These are phyloP conservation scores for Cucurbitaria berberidis DNA, from an alignment of 2,329 filamentous ascomycete genomes.

Conservation along the genomic window DNA sequence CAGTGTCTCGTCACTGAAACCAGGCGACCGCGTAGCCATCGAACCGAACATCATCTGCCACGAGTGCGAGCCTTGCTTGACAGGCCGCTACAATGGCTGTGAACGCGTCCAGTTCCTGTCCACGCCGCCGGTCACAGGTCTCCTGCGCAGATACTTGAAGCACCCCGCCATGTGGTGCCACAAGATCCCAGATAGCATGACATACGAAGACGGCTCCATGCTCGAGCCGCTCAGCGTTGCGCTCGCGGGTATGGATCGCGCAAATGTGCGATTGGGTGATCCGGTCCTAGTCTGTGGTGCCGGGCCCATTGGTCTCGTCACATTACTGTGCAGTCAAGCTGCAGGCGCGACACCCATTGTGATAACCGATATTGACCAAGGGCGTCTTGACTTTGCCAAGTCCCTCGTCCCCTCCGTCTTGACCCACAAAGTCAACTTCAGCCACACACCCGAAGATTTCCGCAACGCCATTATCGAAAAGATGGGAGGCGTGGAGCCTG, in stretches of 20 bases:
- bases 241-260: slow-evolving; percentile 84
- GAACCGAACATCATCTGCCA: slow-evolving; percentile 95
- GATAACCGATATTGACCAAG: slow-evolving; percentile 93
- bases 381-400: slow-evolving; percentile 82
- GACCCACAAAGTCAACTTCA: slow-evolving; percentile 77
- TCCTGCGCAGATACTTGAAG: slow-evolving; percentile 91
- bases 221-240: slow-evolving; percentile 90
- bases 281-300: slow-evolving; percentile 89
- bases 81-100: slow-evolving; percentile 94
- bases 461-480: slow-evolving; percentile 71
- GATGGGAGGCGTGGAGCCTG: slow-evolving; percentile 76
- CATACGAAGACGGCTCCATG: slow-evolving; percentile 87
- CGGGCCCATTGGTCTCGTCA: slow-evolving; percentile 91
- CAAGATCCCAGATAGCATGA: slow-evolving; percentile 86
- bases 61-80: slow-evolving; percentile 87
- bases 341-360: slow-evolving; percentile 90
- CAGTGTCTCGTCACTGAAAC: slow-evolving; percentile 76
- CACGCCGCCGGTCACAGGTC: slow-evolving; percentile 85
- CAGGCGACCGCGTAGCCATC: slow-evolving; percentile 89
- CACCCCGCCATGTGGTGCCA: slow-evolving; percentile 95
- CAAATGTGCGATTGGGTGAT: slow-evolving; percentile 81
- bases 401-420: slow-evolving; percentile 78
- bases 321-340: slow-evolving; percentile 76
- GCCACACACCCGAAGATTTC: slow-evolving; percentile 70
- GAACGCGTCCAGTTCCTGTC: slow-evolving; percentile 84